Percentiles rank a stretch among this genome's conserved stretches.
phyloP scores from a whole-genome alignment of 2,329 filamentous ascomycete species.

The Torrubiella hemipterigena region DNA sequence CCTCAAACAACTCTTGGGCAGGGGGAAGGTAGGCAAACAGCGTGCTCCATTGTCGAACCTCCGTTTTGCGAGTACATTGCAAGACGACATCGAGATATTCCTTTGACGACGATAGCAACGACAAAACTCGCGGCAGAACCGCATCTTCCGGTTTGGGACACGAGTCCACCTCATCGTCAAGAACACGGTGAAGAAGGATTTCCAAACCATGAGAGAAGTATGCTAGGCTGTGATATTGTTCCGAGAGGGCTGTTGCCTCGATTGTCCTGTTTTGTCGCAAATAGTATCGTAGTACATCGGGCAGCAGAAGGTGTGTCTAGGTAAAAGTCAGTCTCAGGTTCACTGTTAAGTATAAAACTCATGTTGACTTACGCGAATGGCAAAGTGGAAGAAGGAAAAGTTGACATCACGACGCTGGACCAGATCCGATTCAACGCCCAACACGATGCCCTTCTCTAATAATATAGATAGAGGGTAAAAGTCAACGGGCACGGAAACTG shows the following conservation, averaged over 20 bases:
- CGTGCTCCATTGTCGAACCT: slow-evolving; percentile 88
- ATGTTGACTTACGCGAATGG: slow-evolving; percentile 58
- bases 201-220: slow-evolving; percentile 93
- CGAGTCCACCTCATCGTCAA: slow-evolving; percentile 86
- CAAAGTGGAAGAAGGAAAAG: slow-evolving; percentile 82
- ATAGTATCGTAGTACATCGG: slow-evolving; percentile 72
- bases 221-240: slow-evolving; percentile 73
- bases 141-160: slow-evolving; percentile 50
- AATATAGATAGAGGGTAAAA: slow-evolving; percentile 89
- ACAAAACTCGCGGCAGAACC: slow-evolving; percentile 51
- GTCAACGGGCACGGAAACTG: slow-evolving; percentile 73
- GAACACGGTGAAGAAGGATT: slow-evolving; percentile 79
- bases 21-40: slow-evolving; percentile 86
- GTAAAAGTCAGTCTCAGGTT: no score
- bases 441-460: slow-evolving; percentile 76
- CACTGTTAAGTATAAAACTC: slow-evolving; percentile 5
- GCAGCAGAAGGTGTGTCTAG: slow-evolving; percentile 85
- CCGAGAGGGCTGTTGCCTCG: slow-evolving; percentile 69
- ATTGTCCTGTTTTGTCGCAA: slow-evolving; percentile 64
- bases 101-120: slow-evolving; percentile 58
- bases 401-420: slow-evolving; percentile 86
- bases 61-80: slow-evolving; percentile 94
- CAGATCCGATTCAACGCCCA: slow-evolving; percentile 85
- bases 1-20: slow-evolving; percentile 84
- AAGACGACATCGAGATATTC: slow-evolving; percentile 92